A percentile compares a stretch with the other conserved stretches of the same genome.
Conservation (phyloP, 306 rosid genomes). For the Fragaria nilgerrensis region DNA sequence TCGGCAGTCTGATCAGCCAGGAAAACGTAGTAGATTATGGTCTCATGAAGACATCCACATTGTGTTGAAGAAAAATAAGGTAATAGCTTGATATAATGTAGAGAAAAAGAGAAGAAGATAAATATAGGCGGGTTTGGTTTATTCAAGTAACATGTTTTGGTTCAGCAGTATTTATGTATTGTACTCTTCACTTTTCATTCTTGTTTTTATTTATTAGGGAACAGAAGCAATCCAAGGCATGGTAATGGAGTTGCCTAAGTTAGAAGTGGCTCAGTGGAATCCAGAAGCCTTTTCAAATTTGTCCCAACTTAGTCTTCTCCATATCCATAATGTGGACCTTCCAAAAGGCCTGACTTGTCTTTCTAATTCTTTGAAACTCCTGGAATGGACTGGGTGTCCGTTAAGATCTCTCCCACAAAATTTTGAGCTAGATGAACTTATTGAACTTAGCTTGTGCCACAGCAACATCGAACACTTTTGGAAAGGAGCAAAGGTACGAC, state of each 20-base stretch:
- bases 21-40: background rate
- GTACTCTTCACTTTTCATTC: background rate
- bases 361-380: background rate
- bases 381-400: slow-evolving; percentile 1
- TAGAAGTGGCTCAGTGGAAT: background rate
- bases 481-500: slow-evolving; percentile 15
- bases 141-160: background rate
- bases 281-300: background rate
- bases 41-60: background rate
- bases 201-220: background rate
- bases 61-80: background rate
- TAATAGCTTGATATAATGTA: background rate
- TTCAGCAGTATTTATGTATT: too few relatives aligned
- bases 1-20: slow-evolving; percentile 16
- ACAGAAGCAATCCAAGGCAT: background rate
- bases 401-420: slow-evolving; percentile 7
- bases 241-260: background rate
- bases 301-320: background rate
- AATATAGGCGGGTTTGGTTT: background rate
- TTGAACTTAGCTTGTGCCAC: slow-evolving; percentile 9
- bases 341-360: background rate
- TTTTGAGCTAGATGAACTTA: slow-evolving; percentile 2
- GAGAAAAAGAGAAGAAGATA: background rate
- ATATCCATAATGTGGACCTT: background rate
- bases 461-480: slow-evolving; percentile 17